Evolutionary conservation across 352 stramenopile species (phyloP).

Genomic region (Globisporangium nagaii): DNA sequence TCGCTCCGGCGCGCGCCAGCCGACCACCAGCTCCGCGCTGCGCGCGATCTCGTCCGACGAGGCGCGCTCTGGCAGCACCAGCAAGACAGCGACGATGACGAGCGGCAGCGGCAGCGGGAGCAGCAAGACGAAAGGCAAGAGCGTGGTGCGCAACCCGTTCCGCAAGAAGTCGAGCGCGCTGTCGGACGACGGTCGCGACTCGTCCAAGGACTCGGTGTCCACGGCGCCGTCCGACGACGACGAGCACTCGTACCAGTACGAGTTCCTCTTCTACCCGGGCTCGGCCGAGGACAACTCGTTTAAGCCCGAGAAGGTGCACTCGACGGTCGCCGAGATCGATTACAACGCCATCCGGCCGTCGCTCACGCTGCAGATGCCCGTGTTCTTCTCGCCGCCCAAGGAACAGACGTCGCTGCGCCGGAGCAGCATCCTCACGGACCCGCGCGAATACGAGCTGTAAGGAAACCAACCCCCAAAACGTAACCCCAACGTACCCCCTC

Average conservation of each 20-base stretch:
- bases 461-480: background rate
- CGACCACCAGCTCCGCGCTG: conserved; percentile 6
- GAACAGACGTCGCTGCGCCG: conserved; percentile 29
- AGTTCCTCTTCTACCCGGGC: conserved; percentile 62
- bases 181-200: conserved; percentile 19
- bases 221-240: conserved; percentile 28
- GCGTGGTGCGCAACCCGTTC: conserved; percentile 16
- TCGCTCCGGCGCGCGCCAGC: background rate
- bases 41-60: conserved; percentile 25
- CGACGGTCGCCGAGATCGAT: conserved; percentile 31
- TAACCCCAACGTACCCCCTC: too few relatives aligned
- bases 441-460: conserved; percentile 58
- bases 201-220: conserved; percentile 10
- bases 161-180: conserved; percentile 25
- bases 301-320: conserved; percentile 33
- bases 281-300: conserved; percentile 47
- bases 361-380: conserved; percentile 51
- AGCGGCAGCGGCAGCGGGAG: background rate
- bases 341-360: conserved; percentile 48
- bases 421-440: conserved; percentile 39
- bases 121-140: background rate
- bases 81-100: background rate
- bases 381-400: conserved; percentile 56
- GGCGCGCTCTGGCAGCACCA: conserved; percentile 1
- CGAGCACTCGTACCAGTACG: conserved; percentile 15